phyloP scores from a whole-genome alignment of 139 green algal species.

The Chlorella sp. region DNA sequence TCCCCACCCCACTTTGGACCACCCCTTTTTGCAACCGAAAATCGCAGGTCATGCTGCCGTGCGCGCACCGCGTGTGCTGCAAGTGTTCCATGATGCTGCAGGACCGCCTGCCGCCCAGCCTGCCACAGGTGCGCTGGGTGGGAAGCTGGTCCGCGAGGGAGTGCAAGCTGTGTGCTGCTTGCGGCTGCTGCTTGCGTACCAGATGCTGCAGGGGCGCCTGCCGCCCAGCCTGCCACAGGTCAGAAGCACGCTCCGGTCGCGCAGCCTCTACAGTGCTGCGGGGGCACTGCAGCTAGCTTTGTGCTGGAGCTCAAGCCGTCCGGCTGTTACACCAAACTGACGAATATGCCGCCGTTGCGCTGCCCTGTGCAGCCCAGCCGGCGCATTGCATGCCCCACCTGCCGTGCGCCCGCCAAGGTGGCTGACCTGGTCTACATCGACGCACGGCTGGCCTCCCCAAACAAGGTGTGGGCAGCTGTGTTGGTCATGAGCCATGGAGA shows the following conservation, averaged over 20 bases:
- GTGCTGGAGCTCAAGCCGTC: no score
- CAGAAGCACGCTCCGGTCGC: no score
- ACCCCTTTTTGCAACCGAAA: no score
- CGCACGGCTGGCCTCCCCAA: neutral
- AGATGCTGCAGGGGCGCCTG: conserved; percentile 56
- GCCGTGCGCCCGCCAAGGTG: conserved; percentile 53
- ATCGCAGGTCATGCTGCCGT: conserved; percentile 68
- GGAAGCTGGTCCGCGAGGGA: no score
- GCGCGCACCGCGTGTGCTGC: conserved; percentile 78
- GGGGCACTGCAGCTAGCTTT: no score
- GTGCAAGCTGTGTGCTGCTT: no score
- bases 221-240: conserved; percentile 1
- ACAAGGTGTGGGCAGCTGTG: no score
- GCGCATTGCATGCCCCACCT: conserved; percentile 78
- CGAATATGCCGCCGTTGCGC: no score
- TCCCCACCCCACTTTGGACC: no score
- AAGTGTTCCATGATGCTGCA: conserved; percentile 69
- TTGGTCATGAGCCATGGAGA: no score
- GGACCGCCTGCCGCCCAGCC: conserved; percentile 25
- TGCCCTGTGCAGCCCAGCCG: conserved; percentile 21
- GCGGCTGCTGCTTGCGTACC: conserved; percentile 73
- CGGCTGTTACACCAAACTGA: no score
- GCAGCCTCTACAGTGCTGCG: no score
- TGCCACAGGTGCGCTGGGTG: neutral
- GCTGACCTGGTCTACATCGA: conserved; percentile 75